Conservation (phyloP, 2,329 filamentous ascomycete species). For the Alternaria burnsii region DNA sequence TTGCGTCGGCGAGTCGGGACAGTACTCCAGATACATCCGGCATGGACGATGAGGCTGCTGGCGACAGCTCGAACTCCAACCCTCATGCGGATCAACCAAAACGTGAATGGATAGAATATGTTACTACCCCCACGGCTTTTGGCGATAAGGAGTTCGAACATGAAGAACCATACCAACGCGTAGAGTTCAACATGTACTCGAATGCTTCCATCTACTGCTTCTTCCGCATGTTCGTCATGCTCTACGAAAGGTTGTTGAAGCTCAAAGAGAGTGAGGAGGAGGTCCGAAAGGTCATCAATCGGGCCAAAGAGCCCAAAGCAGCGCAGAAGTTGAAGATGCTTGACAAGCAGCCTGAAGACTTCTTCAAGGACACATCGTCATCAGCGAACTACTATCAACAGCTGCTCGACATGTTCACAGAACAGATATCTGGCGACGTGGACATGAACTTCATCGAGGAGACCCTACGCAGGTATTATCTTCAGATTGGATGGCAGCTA, state of each 20-base stretch:
- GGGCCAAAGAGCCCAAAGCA: slow-evolving; percentile 78
- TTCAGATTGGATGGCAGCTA: slow-evolving; percentile 88
- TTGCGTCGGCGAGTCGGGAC: slow-evolving; percentile 82
- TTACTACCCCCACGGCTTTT: slow-evolving; percentile 63
- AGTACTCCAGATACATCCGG: slow-evolving; percentile 86
- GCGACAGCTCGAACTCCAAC: slow-evolving; percentile 64
- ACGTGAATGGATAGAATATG: slow-evolving; percentile 70
- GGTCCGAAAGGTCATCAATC: slow-evolving; percentile 76
- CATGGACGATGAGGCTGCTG: slow-evolving; percentile 77
- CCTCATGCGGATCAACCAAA: slow-evolving; percentile 68
- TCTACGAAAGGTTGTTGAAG: slow-evolving; percentile 83
- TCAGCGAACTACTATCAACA: slow-evolving; percentile 83
- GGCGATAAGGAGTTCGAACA: slow-evolving; percentile 71
- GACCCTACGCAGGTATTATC: slow-evolving; percentile 87
- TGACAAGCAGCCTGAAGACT: slow-evolving; percentile 76
- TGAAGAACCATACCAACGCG: slow-evolving; percentile 82
- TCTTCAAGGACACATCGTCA: slow-evolving; percentile 72
- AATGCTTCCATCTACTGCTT: slow-evolving; percentile 95
- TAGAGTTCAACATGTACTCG: slow-evolving; percentile 87
- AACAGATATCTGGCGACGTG: slow-evolving; percentile 81
- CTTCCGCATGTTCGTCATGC: slow-evolving; percentile 89
- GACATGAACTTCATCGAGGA: slow-evolving; percentile 89
- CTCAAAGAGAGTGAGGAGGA: slow-evolving; percentile 81
- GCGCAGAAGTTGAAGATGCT: slow-evolving; percentile 85
- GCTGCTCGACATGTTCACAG: slow-evolving; percentile 84